phyloP scores from a whole-genome alignment of 805 yeast genomes.

The Pichia gijzeniarum region DNA sequence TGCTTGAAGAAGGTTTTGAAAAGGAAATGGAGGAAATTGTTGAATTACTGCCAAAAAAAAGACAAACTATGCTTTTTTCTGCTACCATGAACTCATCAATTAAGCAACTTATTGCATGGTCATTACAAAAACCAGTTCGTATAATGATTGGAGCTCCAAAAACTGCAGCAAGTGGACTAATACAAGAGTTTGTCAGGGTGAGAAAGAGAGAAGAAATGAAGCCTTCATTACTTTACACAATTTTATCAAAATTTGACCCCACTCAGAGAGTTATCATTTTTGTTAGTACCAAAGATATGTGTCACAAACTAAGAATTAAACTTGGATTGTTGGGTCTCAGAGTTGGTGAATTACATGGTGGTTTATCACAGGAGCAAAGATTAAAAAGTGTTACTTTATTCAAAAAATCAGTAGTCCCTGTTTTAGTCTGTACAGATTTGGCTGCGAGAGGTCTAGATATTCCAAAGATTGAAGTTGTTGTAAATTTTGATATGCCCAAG shows the following conservation, averaged over 20 bases:
- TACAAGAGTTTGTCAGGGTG: slow-evolving; percentile 91
- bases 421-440: slow-evolving; percentile 91
- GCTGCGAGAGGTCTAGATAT: slow-evolving; percentile 99
- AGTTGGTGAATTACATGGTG: slow-evolving; percentile 78
- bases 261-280: slow-evolving; percentile 77
- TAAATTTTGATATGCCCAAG: slow-evolving; percentile 95
- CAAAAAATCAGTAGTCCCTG: slow-evolving; percentile 76
- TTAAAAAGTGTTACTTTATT: slow-evolving; percentile 75
- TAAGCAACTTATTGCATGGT: slow-evolving; percentile 78
- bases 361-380: slow-evolving; percentile 89
- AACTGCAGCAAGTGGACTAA: slow-evolving; percentile 83
- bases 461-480: slow-evolving; percentile 91
- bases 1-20: slow-evolving; percentile 99
- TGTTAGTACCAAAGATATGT: slow-evolving; percentile 85
- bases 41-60: slow-evolving; percentile 76
- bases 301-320: slow-evolving; percentile 76
- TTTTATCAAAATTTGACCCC: slow-evolving; percentile 62
- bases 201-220: slow-evolving; percentile 81
- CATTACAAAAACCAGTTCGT: slow-evolving; percentile 85
- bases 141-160: slow-evolving; percentile 96
- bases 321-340: slow-evolving; percentile 69
- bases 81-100: slow-evolving; percentile 97
- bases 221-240: slow-evolving; percentile 72
- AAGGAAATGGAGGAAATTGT: slow-evolving; percentile 88
- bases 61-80: slow-evolving; percentile 91